Evolutionary conservation across 768 basidiomycete genomes (phyloP), one percentile per base, ranked within the genome.

Genomic region (Hydnomerulius pinastri): DNA sequence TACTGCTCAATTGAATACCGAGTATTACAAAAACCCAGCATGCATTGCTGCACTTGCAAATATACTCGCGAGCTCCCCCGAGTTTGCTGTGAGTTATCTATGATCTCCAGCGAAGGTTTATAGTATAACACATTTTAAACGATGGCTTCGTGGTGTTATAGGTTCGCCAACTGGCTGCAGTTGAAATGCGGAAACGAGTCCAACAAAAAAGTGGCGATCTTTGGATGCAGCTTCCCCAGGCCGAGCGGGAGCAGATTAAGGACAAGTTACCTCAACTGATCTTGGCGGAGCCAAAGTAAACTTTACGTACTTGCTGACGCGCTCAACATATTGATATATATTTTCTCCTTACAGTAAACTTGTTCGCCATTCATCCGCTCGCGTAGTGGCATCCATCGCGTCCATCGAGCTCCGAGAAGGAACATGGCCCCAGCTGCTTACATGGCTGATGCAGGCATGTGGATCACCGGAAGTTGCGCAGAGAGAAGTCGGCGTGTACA

Each of bases 141-240:
- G n/a, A 25, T 32, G 45, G 49, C 48, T 29, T 23, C 20, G 8
- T 40, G 35, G 11, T 43, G 1, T 11, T 21, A 44, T 64, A 99
- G 95, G 85, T 98, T 55, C 90, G 94, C 54, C 97, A 99, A 83
- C 81, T 99, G 18, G 92, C 95, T 41, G 94, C 95, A 7, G 94
- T 98, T 48, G 97, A 99, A 73, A 78, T 98, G 67, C 82, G 96
- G 60, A 99, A 99, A 77, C 90, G 96, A 50, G 82, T 98, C 53
- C 68, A 78, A 23, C 80, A 84, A 65, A 86, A 86, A 61, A 90
- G 87, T 58, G 89, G 87, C 43, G 82, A 80, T 65, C 71, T 95
- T 27, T 99, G 97, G 97, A 74, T 82, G 17, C 74, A 80, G 48
- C 78, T 92, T 24, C 71, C 82, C 29, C 79, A 80, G 65, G 73